These are phyloP conservation scores for Cutaneotrichosporon spelunceum DNA, from an alignment of 1,284 basidiomycete species.

Conservation along the genomic window DNA sequence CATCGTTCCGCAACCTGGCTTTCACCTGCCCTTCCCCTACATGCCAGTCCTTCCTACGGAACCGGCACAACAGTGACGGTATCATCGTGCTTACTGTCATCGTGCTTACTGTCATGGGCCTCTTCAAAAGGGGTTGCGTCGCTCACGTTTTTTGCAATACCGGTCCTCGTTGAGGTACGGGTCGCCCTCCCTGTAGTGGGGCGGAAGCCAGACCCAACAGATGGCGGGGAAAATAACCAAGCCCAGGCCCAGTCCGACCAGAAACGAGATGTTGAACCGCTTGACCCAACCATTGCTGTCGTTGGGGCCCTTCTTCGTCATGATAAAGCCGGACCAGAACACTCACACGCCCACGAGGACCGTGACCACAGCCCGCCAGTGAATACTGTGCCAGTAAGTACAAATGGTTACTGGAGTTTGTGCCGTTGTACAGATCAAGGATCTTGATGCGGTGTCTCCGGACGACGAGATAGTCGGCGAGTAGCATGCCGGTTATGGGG, in stretches of 20 bases:
- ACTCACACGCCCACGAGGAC: slow-evolving; percentile 25
- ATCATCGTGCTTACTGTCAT: not conserved
- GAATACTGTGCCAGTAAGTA: slow-evolving; percentile 34
- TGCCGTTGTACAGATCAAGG: slow-evolving; percentile 38
- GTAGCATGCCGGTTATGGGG: slow-evolving; percentile 48
- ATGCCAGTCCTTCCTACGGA: not conserved
- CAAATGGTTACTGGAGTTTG: slow-evolving; percentile 30
- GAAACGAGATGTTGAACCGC: slow-evolving; percentile 35
- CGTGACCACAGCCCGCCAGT: slow-evolving; percentile 33
- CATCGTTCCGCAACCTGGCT: not conserved
- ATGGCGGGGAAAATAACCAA: slow-evolving; percentile 23
- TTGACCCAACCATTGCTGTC: slow-evolving; percentile 26
- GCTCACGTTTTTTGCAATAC: slow-evolving; percentile 1
- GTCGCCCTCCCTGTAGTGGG: slow-evolving; percentile 17
- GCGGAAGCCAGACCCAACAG: slow-evolving; percentile 24
- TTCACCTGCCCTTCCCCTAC: not conserved
- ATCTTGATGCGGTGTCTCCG: slow-evolving; percentile 44
- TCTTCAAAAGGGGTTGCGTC: not conserved
- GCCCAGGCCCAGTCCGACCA: slow-evolving; percentile 25
- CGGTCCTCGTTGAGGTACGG: slow-evolving; percentile 17
- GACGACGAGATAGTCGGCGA: slow-evolving; percentile 52
- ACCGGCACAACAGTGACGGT: not conserved
- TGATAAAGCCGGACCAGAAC: slow-evolving; percentile 33
- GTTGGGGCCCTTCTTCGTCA: slow-evolving; percentile 21
- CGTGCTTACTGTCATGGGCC: not conserved